Evolutionary conservation across 2,329 filamentous ascomycete genomes (phyloP).

Genomic region (Ophiocordyceps camponoti-floridani): DNA sequence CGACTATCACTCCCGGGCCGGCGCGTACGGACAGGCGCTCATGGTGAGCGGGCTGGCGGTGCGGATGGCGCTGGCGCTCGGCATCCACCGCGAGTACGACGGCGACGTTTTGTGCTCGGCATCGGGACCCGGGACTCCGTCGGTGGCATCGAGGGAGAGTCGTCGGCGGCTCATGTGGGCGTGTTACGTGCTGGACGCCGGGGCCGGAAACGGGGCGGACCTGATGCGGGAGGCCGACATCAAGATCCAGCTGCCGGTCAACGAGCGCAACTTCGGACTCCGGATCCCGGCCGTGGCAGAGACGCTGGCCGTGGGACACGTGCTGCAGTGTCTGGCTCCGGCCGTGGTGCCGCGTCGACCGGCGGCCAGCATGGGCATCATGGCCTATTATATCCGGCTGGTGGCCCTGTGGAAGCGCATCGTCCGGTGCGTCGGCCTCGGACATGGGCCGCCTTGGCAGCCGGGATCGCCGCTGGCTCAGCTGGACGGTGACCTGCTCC

Average conservation of each 20-base stretch:
- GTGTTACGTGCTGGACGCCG: constrained; percentile 21
- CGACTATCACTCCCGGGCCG: constrained; percentile 20
- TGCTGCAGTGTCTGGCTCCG: constrained; percentile 19
- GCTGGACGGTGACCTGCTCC: constrained; percentile 19
- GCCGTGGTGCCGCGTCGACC: constrained; percentile 19
- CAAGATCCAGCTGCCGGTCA: constrained; percentile 21
- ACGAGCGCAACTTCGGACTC: constrained; percentile 23
- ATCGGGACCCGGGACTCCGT: constrained; percentile 11
- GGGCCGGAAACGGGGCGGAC: constrained; percentile 19
- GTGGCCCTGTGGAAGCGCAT: constrained; percentile 22
- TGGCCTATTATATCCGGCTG: constrained; percentile 23
- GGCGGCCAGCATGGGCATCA: constrained; percentile 24
- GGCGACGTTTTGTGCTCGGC: constrained; percentile 19
- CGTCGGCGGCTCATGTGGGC: constrained; percentile 23
- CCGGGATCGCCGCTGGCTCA: constrained; percentile 22
- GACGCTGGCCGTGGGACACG: constrained; percentile 20
- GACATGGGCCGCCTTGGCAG: constrained; percentile 24
- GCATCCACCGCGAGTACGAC: constrained; percentile 19
- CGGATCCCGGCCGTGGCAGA: constrained; percentile 20
- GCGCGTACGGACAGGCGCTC: constrained; percentile 20
- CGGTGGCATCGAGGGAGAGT: constrained; percentile 18
- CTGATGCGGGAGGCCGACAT: constrained; percentile 20
- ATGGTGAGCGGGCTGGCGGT: constrained; percentile 22
- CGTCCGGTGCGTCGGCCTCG: constrained; percentile 20
- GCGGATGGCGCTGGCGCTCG: constrained; percentile 22